These are phyloP conservation scores for Tolypocladium pustulatum DNA, from an alignment of 2,329 filamentous ascomycete genomes.

Conservation along the genomic window DNA sequence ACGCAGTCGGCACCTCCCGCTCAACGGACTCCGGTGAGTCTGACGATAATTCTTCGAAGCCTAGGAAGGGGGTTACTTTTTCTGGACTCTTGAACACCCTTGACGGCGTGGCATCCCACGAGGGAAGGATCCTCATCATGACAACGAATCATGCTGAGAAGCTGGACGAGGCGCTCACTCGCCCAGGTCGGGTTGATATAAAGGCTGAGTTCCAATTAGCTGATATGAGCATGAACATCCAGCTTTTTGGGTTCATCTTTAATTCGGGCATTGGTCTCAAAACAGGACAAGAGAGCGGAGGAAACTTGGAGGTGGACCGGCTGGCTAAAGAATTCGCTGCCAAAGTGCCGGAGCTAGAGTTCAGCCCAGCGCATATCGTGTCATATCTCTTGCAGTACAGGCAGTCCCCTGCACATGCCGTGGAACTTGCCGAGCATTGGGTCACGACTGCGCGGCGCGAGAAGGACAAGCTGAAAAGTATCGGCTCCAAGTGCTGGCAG, in stretches of 20 bases:
- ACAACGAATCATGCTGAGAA: slow-evolving; percentile 14
- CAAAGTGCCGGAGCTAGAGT: slow-evolving; percentile 33
- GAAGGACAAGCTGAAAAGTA: not conserved
- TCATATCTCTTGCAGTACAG: slow-evolving; percentile 3
- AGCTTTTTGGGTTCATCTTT: not conserved
- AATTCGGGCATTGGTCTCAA: not conserved
- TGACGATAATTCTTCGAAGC: not conserved
- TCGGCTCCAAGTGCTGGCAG: too few relatives aligned
- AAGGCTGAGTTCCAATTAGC: slow-evolving; percentile 27
- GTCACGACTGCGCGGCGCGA: not conserved
- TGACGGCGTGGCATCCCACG: slow-evolving; percentile 10
- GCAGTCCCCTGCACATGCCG: not conserved
- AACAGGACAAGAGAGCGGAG: not conserved
- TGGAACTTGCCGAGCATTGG: not conserved
- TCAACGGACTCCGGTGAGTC: not conserved
- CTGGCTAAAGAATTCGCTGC: slow-evolving; percentile 24
- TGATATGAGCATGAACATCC: not conserved
- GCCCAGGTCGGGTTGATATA: slow-evolving; percentile 43
- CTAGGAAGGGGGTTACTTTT: slow-evolving; percentile 5
- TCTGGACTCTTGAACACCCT: slow-evolving; percentile 13
- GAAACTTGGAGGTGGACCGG: not conserved
- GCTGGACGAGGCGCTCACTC: slow-evolving; percentile 11
- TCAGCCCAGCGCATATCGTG: slow-evolving; percentile 38
- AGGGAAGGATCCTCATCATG: slow-evolving; percentile 13
- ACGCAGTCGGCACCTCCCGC: slow-evolving; percentile 13